Percentiles rank a stretch among this genome's conserved stretches.
Evolutionary conservation across 2,329 filamentous ascomycete species (phyloP).

Genomic region (Neofusicoccum laricinum): DNA sequence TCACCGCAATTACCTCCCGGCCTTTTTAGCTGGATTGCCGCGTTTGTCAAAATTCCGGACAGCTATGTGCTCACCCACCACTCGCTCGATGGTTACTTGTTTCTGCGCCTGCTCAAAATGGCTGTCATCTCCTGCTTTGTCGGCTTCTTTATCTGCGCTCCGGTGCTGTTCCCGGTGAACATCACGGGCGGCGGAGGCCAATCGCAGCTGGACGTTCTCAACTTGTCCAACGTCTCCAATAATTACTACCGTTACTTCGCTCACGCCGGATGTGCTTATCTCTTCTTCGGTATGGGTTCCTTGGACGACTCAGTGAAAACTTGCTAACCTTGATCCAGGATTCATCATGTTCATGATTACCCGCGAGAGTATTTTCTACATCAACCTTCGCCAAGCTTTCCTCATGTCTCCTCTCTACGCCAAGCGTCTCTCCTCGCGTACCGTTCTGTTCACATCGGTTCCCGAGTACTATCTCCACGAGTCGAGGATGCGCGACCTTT

Average conservation of each 20-base stretch:
- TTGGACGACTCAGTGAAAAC: not conserved
- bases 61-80: slow-evolving; percentile 83
- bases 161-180: slow-evolving; percentile 85
- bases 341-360: slow-evolving; percentile 89
- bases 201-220: slow-evolving; percentile 70
- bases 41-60: slow-evolving; percentile 60
- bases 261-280: slow-evolving; percentile 74
- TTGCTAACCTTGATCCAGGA: slow-evolving; percentile 29
- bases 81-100: slow-evolving; percentile 87
- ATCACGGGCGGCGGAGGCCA: slow-evolving; percentile 69
- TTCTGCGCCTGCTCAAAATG: slow-evolving; percentile 76
- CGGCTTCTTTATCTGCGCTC: slow-evolving; percentile 73
- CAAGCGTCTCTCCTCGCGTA: slow-evolving; percentile 82
- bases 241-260: slow-evolving; percentile 66
- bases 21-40: slow-evolving; percentile 40
- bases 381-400: slow-evolving; percentile 91
- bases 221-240: slow-evolving; percentile 72
- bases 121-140: slow-evolving; percentile 40
- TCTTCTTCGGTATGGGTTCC: slow-evolving; percentile 62
- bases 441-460: slow-evolving; percentile 65
- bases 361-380: slow-evolving; percentile 84
- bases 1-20: slow-evolving; percentile 13
- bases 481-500: slow-evolving; percentile 7
- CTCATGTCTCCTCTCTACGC: slow-evolving; percentile 80
- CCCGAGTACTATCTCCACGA: slow-evolving; percentile 12